Percentiles rank a stretch among this genome's conserved stretches.
phyloP scores from a whole-genome alignment of 495 filamentous ascomycete species.

The Hyaloscypha finlandica region DNA sequence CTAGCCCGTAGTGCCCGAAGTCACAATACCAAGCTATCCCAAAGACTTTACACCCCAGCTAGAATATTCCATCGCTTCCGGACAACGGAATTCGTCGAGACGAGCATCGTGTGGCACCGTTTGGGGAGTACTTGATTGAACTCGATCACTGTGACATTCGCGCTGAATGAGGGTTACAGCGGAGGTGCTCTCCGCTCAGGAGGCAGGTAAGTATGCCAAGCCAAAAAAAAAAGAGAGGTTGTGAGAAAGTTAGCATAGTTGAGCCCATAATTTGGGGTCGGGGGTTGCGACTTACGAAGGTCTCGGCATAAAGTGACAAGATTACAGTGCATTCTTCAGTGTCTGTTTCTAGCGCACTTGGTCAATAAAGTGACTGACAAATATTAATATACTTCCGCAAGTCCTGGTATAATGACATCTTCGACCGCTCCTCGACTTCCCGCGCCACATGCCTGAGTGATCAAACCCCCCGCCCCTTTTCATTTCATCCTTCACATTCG shows the following conservation, averaged over 20 bases:
- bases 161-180: neutral
- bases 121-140: neutral
- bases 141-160: slow-evolving; percentile 2
- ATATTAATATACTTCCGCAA: no score
- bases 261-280: neutral
- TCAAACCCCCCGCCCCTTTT: no score
- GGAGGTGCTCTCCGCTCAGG: slow-evolving; percentile 1
- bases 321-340: no score
- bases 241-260: neutral
- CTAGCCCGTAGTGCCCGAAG: neutral
- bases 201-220: neutral
- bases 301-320: no score
- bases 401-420: no score
- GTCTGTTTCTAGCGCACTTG: no score
- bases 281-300: neutral
- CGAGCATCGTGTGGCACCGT: neutral
- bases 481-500: no score
- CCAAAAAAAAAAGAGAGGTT: neutral
- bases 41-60: neutral
- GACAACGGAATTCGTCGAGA: neutral
- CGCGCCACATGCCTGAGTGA: no score
- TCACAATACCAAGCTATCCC: slow-evolving; percentile 3
- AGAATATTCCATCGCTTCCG: slow-evolving; percentile 1
- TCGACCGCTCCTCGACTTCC: no score
- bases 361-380: no score